Base-by-base conservation (phyloP, 768 basidiomycete genomes). In the Pulveroboletus sp. region DNA sequence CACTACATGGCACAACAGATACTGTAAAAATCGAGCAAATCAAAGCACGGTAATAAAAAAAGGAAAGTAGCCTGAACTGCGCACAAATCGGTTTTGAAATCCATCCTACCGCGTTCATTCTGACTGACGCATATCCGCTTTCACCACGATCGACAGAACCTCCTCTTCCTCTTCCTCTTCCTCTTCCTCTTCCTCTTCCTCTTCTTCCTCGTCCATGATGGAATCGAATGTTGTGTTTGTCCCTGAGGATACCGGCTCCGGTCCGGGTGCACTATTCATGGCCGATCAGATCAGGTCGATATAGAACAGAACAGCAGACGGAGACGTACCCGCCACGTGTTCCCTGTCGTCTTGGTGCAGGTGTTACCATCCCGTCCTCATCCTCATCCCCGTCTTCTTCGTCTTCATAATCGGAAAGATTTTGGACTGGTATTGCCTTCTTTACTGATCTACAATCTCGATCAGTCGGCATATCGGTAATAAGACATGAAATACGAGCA, bases 181-280 rank as follows among this genome's bases (percentile, higher is more conserved):
- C n/a, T n/a, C n/a, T n/a, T 27, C 25, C 9, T 27, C 25, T 35
- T 60, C 56, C 9, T 75, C 73, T 38, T 78, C 79, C 16, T 80
- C 81, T 45, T 75, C 75, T 35, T 73, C 72, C 42, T 69, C 69
- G 50, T 81, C 79, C 67, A 82, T 78, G 20, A 82, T 78, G 4
- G 81, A 80, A 63, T 78, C 76, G 38, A 61, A 55, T 14, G 59
- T 60, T 13, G 17, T 41, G n/a, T 62, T 66, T 6, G 31, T 52
- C 4, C 27, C 23, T 44, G 47, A 21, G 43, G 48, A 40, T 46
- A 35, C 19, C 36, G 45, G 41, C 33, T 49, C 55, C 11, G 49
- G 34, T 17, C 49, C 46, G 9, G 50, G 49, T 13, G 19, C 37
- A 4, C 56, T 58, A 23, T 29, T 19, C 36, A 19, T 32, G 13